Base-by-base conservation (phyloP, 2,329 filamentous ascomycete species). In the Xylaria sp. region DNA sequence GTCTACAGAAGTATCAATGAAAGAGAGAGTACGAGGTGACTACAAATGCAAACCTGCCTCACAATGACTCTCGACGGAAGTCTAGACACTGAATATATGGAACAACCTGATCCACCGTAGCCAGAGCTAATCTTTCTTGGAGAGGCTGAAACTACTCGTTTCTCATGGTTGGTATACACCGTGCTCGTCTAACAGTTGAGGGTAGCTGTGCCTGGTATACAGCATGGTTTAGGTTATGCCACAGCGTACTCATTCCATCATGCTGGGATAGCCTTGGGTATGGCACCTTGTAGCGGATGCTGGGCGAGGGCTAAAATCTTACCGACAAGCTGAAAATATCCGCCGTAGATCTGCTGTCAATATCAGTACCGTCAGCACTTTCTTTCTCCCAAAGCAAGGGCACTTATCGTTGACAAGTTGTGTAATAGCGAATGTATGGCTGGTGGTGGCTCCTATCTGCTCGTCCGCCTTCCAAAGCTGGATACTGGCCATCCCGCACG, bases 11-110 rank as follows among this genome's bases (percentile, higher is more conserved):
- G 54, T 50, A 55, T 44, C 28, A 6, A 57, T 39, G 39, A 56
- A 51, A 2, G 23, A 65, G 46, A 6, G 41, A 65, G 52, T 70
- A 70, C 68, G 61, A 50, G 60, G 51, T 7, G 39, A 48, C 65
- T 67, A 70, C 68, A 66, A 31, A 55, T 31, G 25, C 67, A 62
- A 63, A 66, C 67, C 3, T 46, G 20, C 44, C 31, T 63, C 25
- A 10, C 12, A 37, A 37, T 44, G 18, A 46, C 39, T n/a, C 8
- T 37, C 23, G n/a, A 41, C n/a, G 37, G 10, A 55, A 56, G n/a
- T 20, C 44, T 20, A 23, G 20, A 50, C 6, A 15, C 25, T 41
- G 34, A 13, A 48, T 28, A 28, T 56, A 39, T 39, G 51, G 55
- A 58, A 25, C 23, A 12, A 23, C 25, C 13, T 56, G 41, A 25